A percentile compares a stretch with the other conserved stretches of the same genome.
Evolutionary conservation across 2,329 filamentous ascomycete genomes (phyloP).

Genomic region (Stachybotrys elegans): DNA sequence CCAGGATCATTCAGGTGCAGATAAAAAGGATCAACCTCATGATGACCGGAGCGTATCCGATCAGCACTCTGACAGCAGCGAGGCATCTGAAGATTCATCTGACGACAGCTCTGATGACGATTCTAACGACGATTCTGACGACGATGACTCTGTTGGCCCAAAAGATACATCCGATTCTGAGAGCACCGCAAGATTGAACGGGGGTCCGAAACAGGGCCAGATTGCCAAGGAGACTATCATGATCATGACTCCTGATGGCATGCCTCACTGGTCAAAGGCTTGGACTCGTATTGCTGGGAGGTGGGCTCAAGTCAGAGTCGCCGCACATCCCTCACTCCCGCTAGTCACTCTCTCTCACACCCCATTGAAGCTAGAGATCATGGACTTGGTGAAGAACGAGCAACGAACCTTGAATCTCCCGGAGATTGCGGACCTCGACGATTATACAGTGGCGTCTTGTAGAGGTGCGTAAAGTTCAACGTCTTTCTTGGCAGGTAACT

Average conservation of each 20-base stretch:
- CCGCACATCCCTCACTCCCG: not conserved
- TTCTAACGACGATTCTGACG: not conserved
- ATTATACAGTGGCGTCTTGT: not conserved
- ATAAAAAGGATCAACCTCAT: no score
- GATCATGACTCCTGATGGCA: not conserved
- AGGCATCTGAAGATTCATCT: not conserved
- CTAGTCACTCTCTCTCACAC: not conserved
- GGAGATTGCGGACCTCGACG: not conserved
- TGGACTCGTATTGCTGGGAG: not conserved
- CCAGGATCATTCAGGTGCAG: no score
- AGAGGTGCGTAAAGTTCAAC: not conserved
- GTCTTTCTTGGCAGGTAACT: no score
- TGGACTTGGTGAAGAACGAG: not conserved
- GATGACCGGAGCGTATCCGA: no score
- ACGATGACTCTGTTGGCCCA: not conserved
- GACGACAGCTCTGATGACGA: not conserved
- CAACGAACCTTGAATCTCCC: not conserved
- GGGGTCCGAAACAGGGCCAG: no score
- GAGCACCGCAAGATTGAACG: no score
- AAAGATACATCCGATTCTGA: no score
- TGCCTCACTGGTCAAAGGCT: not conserved
- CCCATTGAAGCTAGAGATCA: not conserved
- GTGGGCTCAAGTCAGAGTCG: not conserved
- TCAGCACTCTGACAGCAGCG: no score
- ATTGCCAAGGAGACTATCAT: not conserved